phyloP scores from a whole-genome alignment of 2,329 filamentous ascomycete species.

The Achaetomium macrosporum region DNA sequence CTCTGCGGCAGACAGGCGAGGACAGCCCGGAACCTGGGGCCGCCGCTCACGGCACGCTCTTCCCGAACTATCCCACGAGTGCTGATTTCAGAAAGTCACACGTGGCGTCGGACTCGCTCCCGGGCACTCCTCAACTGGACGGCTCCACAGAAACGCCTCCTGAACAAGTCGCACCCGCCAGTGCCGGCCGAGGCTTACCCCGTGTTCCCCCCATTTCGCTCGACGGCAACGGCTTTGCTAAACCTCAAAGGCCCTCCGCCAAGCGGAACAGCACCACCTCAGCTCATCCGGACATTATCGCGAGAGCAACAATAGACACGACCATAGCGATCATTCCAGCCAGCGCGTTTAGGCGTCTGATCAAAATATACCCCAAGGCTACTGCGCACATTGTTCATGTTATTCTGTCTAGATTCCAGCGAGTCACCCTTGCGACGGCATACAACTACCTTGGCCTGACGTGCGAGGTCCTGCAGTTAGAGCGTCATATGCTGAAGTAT shows the following conservation, averaged over 20 bases:
- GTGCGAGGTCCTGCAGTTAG: constrained; percentile 84
- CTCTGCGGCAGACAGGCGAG: constrained; percentile 66
- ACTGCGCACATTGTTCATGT: constrained; percentile 97
- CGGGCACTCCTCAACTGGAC: constrained; percentile 37
- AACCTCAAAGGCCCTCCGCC: constrained; percentile 35
- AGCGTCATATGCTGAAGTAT: constrained; percentile 89
- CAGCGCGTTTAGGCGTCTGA: constrained; percentile 87
- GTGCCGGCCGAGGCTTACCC: constrained; percentile 40
- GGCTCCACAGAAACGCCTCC: constrained; percentile 24
- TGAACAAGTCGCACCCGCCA: constrained; percentile 28
- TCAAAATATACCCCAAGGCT: constrained; percentile 89
- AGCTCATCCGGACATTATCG: constrained; percentile 92
- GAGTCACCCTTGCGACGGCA: constrained; percentile 89
- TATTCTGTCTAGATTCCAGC: constrained; percentile 86
- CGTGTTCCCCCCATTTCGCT: constrained; percentile 71
- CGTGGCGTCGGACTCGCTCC: constrained; percentile 33
- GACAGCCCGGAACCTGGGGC: constrained; percentile 35
- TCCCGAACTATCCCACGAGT: constrained; percentile 28
- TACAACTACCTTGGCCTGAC: constrained; percentile 92
- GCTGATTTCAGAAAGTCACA: constrained; percentile 29
- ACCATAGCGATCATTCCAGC: constrained; percentile 98
- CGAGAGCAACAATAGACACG: constrained; percentile 91
- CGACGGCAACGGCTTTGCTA: constrained; percentile 40
- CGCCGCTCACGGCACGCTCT: constrained; percentile 25
- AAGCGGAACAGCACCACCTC: constrained; percentile 58